These are phyloP conservation scores for Thelonectria olida DNA, from an alignment of 2,329 filamentous ascomycete species.

Conservation along the genomic window DNA sequence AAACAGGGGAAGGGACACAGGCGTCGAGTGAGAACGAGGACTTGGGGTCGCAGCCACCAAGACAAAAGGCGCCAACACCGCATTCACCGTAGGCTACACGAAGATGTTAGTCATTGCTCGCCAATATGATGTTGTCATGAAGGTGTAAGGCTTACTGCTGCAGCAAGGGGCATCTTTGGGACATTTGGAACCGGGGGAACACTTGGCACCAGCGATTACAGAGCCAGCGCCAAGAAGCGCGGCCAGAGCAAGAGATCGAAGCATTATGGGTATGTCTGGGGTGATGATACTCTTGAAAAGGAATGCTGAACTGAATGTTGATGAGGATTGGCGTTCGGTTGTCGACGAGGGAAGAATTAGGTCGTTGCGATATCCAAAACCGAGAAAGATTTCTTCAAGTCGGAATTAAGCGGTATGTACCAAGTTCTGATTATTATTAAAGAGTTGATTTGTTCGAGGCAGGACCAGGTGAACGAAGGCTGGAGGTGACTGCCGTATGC, in stretches of 20 bases:
- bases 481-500: slow-evolving; percentile 10
- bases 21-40: slow-evolving; percentile 85
- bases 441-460: slow-evolving; percentile 7
- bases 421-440: neutral
- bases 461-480: slow-evolving; percentile 9
- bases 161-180: slow-evolving; percentile 80
- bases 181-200: slow-evolving; percentile 65
- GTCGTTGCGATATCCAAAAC: neutral
- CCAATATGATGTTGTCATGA: neutral
- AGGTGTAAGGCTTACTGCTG: slow-evolving; percentile 71
- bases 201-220: slow-evolving; percentile 60
- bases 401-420: slow-evolving; percentile 6
- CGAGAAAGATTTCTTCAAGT: neutral
- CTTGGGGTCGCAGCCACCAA: slow-evolving; percentile 92
- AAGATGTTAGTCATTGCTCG: neutral
- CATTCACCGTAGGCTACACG: slow-evolving; percentile 86
- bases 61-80: slow-evolving; percentile 92
- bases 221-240: slow-evolving; percentile 46
- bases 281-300: slow-evolving; percentile 1
- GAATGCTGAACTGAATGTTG: slow-evolving; percentile 7
- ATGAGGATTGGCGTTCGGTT: neutral
- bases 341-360: slow-evolving; percentile 1
- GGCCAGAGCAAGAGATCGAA: slow-evolving; percentile 42
- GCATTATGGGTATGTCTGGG: slow-evolving; percentile 41
- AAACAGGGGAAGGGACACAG: slow-evolving; percentile 86